phyloP scores from a whole-genome alignment of 768 basidiomycete species.

The Amanita subjunquillea region DNA sequence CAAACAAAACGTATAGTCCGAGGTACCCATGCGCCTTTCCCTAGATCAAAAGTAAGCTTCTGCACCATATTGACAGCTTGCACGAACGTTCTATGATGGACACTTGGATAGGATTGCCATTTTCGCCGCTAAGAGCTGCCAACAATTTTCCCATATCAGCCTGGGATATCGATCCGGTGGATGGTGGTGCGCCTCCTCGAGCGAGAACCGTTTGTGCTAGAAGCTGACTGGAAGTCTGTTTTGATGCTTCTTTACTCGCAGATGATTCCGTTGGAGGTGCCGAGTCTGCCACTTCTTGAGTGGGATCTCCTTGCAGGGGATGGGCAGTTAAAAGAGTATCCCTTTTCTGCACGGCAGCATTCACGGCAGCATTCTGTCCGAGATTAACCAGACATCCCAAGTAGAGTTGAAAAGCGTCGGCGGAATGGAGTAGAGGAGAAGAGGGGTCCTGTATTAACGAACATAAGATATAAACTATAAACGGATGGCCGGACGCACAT shows the following conservation, averaged over 20 bases:
- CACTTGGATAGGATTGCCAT: constrained; percentile 63
- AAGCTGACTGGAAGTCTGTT: constrained; percentile 22
- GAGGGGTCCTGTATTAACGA: constrained; percentile 40
- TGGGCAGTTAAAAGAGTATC: constrained; percentile 47
- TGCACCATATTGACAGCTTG: background rate
- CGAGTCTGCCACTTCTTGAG: constrained; percentile 8
- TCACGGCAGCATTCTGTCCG: constrained; percentile 45
- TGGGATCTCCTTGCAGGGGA: constrained; percentile 7
- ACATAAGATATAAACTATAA: constrained; percentile 4
- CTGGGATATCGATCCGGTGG: constrained; percentile 13
- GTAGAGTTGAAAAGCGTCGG: constrained; percentile 70
- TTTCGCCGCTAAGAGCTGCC: constrained; percentile 32
- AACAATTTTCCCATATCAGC: constrained; percentile 32
- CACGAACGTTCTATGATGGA: constrained; percentile 72
- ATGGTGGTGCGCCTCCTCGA: constrained; percentile 14
- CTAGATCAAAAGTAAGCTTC: constrained; percentile 22
- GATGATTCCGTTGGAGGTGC: constrained; percentile 9
- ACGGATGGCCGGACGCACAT: constrained; percentile 34
- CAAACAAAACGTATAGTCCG: constrained; percentile 55
- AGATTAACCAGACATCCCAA: constrained; percentile 53
- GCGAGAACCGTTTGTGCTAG: constrained; percentile 41
- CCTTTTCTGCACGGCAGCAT: constrained; percentile 56
- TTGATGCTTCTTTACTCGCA: constrained; percentile 2
- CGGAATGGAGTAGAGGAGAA: constrained; percentile 62
- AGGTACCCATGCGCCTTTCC: constrained; percentile 58